Percentiles rank a stretch among this genome's conserved stretches.
phyloP scores from a whole-genome alignment of 345 rosid genomes.

The Lepidium aucheri region DNA sequence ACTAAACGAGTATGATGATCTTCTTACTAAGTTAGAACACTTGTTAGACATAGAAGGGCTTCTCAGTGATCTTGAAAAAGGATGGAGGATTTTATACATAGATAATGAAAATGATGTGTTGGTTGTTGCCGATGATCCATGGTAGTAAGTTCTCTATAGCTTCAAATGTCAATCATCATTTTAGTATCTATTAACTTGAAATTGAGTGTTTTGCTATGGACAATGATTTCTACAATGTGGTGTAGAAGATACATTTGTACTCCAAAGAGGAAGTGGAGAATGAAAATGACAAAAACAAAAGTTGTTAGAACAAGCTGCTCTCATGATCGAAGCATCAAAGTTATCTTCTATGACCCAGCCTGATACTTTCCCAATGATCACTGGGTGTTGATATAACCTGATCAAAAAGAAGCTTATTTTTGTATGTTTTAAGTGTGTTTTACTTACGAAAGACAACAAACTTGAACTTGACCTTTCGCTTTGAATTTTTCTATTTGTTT shows the following conservation, averaged over 20 bases:
- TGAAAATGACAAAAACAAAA: conserved; percentile 71
- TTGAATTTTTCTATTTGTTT: neutral
- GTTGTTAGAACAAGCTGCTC: conserved; percentile 87
- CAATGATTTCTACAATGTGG: conserved; percentile 62
- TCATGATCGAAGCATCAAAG: too few species aligned
- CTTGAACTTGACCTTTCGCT: neutral
- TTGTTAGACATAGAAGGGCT: too few species aligned
- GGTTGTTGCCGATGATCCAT: conserved; percentile 93
- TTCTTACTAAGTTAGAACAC: too few species aligned
- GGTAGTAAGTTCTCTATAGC: conserved; percentile 64
- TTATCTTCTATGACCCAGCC: conserved; percentile 89
- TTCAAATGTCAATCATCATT: neutral
- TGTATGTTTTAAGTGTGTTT: neutral
- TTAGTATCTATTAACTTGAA: neutral
- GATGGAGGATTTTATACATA: conserved; percentile 81
- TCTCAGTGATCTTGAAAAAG: conserved; percentile 59
- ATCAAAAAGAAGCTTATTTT: neutral
- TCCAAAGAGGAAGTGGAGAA: conserved; percentile 87
- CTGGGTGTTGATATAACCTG: conserved; percentile 29
- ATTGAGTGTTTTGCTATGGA: neutral
- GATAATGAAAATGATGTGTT: conserved; percentile 81
- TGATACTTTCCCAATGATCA: conserved; percentile 56
- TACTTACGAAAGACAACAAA: neutral
- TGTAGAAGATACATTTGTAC: too few species aligned
- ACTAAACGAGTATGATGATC: too few species aligned